phyloP scores from a whole-genome alignment of 495 filamentous ascomycete species.

The Apodospora peruviana region DNA sequence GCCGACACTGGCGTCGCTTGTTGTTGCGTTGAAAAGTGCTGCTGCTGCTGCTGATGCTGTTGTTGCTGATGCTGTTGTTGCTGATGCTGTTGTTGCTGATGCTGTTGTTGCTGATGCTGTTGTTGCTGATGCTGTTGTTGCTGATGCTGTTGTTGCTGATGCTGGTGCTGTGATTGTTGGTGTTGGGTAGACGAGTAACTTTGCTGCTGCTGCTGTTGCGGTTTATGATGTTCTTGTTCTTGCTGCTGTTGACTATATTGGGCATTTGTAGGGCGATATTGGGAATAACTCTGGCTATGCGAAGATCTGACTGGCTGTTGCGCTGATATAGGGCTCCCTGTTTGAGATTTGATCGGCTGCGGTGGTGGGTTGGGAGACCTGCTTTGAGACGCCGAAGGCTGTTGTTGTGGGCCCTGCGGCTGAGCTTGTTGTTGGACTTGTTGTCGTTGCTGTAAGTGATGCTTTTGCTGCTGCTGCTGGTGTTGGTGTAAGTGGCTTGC shows the following conservation, averaged over 20 bases:
- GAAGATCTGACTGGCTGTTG: conserved; percentile 12
- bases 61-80: conserved; percentile 19
- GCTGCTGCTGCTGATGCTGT: conserved; percentile 19
- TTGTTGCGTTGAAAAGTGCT: conserved; percentile 20
- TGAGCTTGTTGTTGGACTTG: conserved; percentile 12
- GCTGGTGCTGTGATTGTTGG: conserved; percentile 8
- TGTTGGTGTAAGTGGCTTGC: conserved; percentile 17
- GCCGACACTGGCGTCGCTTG: conserved; percentile 9
- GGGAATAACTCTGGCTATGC: conserved; percentile 15
- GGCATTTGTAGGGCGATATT: conserved; percentile 4
- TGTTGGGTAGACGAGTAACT: no score
- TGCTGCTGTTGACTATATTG: conserved; percentile 18
- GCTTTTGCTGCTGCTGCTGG: conserved; percentile 14
- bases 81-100: conserved; percentile 16
- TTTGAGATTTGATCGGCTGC: conserved; percentile 18
- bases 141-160: conserved; percentile 21
- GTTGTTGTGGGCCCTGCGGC: conserved; percentile 16
- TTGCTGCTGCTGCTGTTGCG: conserved; percentile 8
- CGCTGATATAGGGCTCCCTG: conserved; percentile 9
- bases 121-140: conserved; percentile 13
- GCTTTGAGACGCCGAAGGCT: conserved; percentile 12
- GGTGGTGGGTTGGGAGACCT: conserved; percentile 20
- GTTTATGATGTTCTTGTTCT: conserved; percentile 3
- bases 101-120: conserved; percentile 11
- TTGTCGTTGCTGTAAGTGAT: conserved; percentile 7